phyloP scores from a whole-genome alignment of 352 stramenopile species.

The Globisporangium apiculatum region DNA sequence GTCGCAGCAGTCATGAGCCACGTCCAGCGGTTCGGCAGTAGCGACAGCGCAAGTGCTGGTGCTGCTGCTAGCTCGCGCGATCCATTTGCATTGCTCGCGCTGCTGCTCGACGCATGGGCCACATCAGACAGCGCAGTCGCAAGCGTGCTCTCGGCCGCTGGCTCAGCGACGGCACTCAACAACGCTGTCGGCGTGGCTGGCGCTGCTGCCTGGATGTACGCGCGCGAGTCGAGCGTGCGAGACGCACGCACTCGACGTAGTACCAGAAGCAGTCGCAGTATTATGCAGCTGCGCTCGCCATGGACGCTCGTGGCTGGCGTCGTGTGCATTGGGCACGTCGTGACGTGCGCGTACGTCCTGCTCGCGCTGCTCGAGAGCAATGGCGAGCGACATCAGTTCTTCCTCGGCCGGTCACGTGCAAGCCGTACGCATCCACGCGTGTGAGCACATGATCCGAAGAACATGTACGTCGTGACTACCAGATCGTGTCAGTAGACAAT shows the following conservation, averaged over 20 bases:
- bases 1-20: slow-evolving; percentile 33
- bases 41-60: background rate
- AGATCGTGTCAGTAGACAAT: no score
- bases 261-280: background rate
- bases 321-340: slow-evolving; percentile 47
- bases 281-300: background rate
- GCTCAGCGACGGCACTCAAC: slow-evolving; percentile 30
- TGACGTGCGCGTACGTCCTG: slow-evolving; percentile 59
- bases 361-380: slow-evolving; percentile 67
- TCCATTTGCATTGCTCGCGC: slow-evolving; percentile 21
- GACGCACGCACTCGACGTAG: background rate
- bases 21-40: background rate
- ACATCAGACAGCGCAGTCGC: background rate
- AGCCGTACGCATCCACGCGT: no score
- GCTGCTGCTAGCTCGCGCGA: slow-evolving; percentile 8
- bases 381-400: slow-evolving; percentile 57
- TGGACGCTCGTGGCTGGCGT: slow-evolving; percentile 19
- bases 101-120: slow-evolving; percentile 7
- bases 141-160: background rate
- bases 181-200: slow-evolving; percentile 38
- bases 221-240: slow-evolving; percentile 22
- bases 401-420: slow-evolving; percentile 24
- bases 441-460: no score
- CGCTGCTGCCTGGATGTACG: slow-evolving; percentile 49
- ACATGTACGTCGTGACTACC: no score